Conservation (phyloP, 306 rosid genomes). For the Hippophae rhamnoides region DNA sequence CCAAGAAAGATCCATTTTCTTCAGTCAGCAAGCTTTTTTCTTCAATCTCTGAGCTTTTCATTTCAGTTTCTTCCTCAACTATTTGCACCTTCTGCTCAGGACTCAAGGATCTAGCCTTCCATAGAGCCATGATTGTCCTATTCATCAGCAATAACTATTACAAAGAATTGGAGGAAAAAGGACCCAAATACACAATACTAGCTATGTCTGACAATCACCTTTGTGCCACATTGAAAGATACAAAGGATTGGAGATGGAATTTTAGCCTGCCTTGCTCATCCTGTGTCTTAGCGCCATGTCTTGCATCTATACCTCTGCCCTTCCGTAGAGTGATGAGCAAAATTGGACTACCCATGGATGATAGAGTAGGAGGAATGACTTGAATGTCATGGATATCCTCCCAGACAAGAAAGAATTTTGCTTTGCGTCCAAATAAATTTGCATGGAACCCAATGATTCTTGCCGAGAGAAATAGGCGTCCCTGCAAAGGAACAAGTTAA, state of each 20-base stretch:
- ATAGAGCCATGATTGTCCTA: conserved; percentile 93
- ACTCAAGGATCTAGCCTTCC: conserved; percentile 87
- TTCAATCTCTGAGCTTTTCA: conserved; percentile 15
- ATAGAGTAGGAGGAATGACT: conserved; percentile 61
- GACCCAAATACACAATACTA: conserved; percentile 14
- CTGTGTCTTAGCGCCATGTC: conserved; percentile 73
- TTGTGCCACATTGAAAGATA: conserved; percentile 76
- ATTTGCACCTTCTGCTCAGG: conserved; percentile 87
- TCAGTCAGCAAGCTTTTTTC: conserved; percentile 42
- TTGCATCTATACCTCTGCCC: conserved; percentile 87
- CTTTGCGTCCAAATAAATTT: conserved; percentile 82
- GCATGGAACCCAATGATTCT: conserved; percentile 92
- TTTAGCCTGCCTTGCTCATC: conserved; percentile 92
- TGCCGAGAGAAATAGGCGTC: conserved; percentile 82
- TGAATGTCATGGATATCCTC: conserved; percentile 88
- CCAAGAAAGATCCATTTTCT: conserved; percentile 67
- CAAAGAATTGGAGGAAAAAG: conserved; percentile 4
- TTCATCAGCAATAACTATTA: conserved; percentile 18
- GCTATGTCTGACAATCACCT: conserved; percentile 39
- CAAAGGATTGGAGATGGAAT: conserved; percentile 90
- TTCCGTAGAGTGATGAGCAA: conserved; percentile 62
- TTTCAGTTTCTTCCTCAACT: conserved; percentile 73
- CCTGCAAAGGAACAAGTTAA: conserved; percentile 39
- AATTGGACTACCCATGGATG: conserved; percentile 94
- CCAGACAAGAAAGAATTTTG: conserved; percentile 88